A percentile compares a stretch with the other conserved stretches of the same genome.
These are phyloP conservation scores for Puccinia polysora DNA, from an alignment of 1,284 basidiomycete species.

Conservation along the genomic window DNA sequence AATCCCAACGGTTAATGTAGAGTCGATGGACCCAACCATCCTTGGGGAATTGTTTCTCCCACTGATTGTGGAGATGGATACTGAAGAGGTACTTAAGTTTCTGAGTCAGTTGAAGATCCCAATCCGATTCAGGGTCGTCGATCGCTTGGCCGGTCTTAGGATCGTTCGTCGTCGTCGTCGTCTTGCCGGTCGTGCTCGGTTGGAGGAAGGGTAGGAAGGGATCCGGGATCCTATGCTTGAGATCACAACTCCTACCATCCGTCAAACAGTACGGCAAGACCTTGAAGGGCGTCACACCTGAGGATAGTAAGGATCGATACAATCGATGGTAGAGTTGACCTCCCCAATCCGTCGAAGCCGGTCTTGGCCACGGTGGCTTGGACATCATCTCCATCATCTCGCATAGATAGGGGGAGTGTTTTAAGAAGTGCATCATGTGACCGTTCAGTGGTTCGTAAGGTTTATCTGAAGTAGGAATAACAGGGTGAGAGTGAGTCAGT, in stretches of 20 bases:
- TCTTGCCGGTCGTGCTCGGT: background rate
- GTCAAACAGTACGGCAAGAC: slow-evolving; percentile 87
- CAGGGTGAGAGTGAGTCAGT: slow-evolving; percentile 2
- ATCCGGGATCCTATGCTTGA: slow-evolving; percentile 83
- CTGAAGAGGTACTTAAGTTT: slow-evolving; percentile 70
- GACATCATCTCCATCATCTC: slow-evolving; percentile 87
- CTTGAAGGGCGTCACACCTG: slow-evolving; percentile 72
- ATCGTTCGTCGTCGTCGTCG: too few species aligned
- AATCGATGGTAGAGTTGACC: slow-evolving; percentile 79
- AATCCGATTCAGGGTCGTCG: slow-evolving; percentile 64
- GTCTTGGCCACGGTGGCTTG: slow-evolving; percentile 65
- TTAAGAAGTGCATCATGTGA: slow-evolving; percentile 81
- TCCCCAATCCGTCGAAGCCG: slow-evolving; percentile 84
- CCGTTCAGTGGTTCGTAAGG: slow-evolving; percentile 80
- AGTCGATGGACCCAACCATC: slow-evolving; percentile 65
- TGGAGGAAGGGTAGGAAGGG: slow-evolving; percentile 61
- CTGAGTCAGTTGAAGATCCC: slow-evolving; percentile 58
- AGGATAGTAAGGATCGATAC: slow-evolving; percentile 71
- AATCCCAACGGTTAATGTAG: slow-evolving; percentile 28
- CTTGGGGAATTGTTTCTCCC: slow-evolving; percentile 72
- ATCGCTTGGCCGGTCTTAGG: slow-evolving; percentile 62
- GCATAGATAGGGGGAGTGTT: slow-evolving; percentile 85
- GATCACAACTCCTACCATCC: slow-evolving; percentile 79
- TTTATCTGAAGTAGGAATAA: slow-evolving; percentile 62
- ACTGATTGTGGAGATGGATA: slow-evolving; percentile 88